Conservation (phyloP, 1,284 basidiomycete species). For the Porodaedalea pini region DNA sequence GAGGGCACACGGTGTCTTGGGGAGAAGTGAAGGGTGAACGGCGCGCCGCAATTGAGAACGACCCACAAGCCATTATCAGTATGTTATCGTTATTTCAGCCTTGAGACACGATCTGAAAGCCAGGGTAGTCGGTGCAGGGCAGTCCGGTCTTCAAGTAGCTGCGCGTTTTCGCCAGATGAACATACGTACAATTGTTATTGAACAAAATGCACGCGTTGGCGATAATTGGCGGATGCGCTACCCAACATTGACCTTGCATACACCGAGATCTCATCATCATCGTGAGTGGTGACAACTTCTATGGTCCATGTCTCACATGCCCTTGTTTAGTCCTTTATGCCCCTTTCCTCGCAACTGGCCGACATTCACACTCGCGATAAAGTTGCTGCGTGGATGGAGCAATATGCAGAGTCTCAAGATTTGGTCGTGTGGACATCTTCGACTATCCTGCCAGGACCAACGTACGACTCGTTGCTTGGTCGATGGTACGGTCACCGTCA, state of each 20-base stretch:
- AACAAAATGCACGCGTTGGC: conserved; percentile 44
- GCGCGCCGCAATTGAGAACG: conserved; percentile 19
- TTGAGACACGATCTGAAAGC: background rate
- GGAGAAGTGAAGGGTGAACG: conserved; percentile 24
- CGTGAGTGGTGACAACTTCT: conserved; percentile 28
- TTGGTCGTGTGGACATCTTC: conserved; percentile 22
- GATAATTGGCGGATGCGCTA: conserved; percentile 56
- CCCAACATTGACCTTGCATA: conserved; percentile 48
- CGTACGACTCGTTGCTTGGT: conserved; percentile 29
- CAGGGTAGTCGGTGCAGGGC: conserved; percentile 47
- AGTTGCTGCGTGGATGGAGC: conserved; percentile 22
- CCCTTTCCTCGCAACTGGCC: conserved; percentile 14
- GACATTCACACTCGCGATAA: conserved; percentile 20
- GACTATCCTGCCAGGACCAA: conserved; percentile 13
- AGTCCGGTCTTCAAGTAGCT: conserved; percentile 49
- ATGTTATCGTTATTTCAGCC: background rate
- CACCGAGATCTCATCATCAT: conserved; percentile 34
- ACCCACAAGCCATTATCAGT: conserved; percentile 18
- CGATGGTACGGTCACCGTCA: conserved; percentile 34
- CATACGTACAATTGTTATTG: conserved; percentile 46
- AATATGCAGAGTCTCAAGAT: conserved; percentile 18
- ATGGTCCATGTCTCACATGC: background rate
- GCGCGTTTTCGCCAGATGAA: conserved; percentile 52
- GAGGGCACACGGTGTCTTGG: conserved; percentile 25
- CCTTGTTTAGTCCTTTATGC: conserved; percentile 18